Conservation (phyloP, 805 yeast species). For the Schwanniomyces sp. region DNA sequence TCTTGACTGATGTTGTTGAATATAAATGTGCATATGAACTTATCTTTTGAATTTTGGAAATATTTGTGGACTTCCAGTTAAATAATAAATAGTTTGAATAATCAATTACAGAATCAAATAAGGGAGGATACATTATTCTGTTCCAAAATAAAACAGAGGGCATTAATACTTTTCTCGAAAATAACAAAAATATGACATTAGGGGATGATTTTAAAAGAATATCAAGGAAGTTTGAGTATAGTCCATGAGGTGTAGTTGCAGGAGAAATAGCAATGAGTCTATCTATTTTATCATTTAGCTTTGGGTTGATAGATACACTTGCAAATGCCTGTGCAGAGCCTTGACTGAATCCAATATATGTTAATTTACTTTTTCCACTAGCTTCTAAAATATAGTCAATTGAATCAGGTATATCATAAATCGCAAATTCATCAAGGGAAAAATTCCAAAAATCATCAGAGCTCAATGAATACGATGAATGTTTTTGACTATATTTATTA, state of each 20-base stretch:
- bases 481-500: slow-evolving; percentile 88
- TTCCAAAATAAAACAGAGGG: slow-evolving; percentile 84
- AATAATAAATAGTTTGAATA: slow-evolving; percentile 64
- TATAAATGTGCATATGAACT: slow-evolving; percentile 85
- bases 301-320: slow-evolving; percentile 63
- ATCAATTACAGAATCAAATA: slow-evolving; percentile 73
- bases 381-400: slow-evolving; percentile 66
- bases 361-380: slow-evolving; percentile 44
- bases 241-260: slow-evolving; percentile 88
- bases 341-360: slow-evolving; percentile 87
- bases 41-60: slow-evolving; percentile 68
- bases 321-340: slow-evolving; percentile 96
- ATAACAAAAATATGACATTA: slow-evolving; percentile 61
- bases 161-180: slow-evolving; percentile 72
- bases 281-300: slow-evolving; percentile 55
- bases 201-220: slow-evolving; percentile 78
- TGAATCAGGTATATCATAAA: slow-evolving; percentile 84
- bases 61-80: slow-evolving; percentile 77
- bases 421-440: slow-evolving; percentile 87
- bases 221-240: slow-evolving; percentile 74
- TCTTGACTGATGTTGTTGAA: slow-evolving; percentile 87
- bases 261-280: slow-evolving; percentile 85
- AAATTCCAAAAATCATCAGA: slow-evolving; percentile 79
- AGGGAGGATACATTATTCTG: slow-evolving; percentile 70
- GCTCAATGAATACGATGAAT: slow-evolving; percentile 35